Evolutionary conservation across 495 filamentous ascomycete genomes (phyloP), one percentile per base, ranked within the genome.

Genomic region (Parathielavia appendiculata): DNA sequence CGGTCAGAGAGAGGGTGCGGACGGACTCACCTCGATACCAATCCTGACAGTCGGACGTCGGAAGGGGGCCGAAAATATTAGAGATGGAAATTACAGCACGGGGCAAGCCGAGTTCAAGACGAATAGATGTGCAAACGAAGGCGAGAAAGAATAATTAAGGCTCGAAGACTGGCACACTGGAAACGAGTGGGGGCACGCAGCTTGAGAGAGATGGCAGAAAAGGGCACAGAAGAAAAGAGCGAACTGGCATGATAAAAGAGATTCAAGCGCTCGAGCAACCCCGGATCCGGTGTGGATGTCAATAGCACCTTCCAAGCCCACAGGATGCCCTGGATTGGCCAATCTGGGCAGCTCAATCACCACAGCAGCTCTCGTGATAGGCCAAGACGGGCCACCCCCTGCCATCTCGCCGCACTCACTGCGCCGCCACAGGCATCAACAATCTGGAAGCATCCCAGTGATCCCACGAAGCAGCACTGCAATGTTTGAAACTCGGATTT

Each of bases 171-270:
- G 39, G 13, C 34, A 61, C 58, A 61, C 49, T 59, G 51, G 30
- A 49, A 71, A 56, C 69, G 69, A 71, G 63, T 57, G 69, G 58
- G 48, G 65, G 65, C 61, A 66, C 62, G 50, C 56, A 62, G 53
- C 43, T 54, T 53, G 54, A 51, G 56, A 51, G 38, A 36, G 48
- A 48, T n/a, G 50, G 53, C 23, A 30, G 55, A 46, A 54, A 53
- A 56, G 20, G 52, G 61, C 44, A 51, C 20, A 20, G 26, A 51
- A 59, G 43, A 54, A 52, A 59, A 59, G 17, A 62, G 50, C 56
- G 63, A 58, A 32, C 51, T 39, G 57, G 53, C 52, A 26, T 46
- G 49, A 58, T 35, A 48, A 66, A 58, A 54, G 26, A 2, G 26
- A 30, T 6, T 30, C 26, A 3, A 51, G 60, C 54, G 54, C 19